These are phyloP conservation scores for Lipomyces starkeyi DNA, from an alignment of 805 yeast genomes.

Conservation along the genomic window DNA sequence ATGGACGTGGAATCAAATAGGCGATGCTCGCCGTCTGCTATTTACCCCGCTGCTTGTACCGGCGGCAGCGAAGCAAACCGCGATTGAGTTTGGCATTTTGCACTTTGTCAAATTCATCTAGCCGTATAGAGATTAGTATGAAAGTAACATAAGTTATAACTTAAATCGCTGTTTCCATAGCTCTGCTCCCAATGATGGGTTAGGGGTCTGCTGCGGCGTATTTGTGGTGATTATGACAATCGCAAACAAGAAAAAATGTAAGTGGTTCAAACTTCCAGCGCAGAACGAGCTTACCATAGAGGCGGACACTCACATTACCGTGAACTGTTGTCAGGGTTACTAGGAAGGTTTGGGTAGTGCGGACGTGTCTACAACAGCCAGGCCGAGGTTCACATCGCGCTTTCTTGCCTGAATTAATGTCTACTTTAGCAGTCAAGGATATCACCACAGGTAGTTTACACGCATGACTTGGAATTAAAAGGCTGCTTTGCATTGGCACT, in stretches of 20 bases:
- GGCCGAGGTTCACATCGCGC: not conserved
- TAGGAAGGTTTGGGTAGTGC: not conserved
- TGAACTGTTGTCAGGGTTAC: not conserved
- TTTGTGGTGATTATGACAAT: too few relatives aligned
- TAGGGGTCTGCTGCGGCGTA: too few relatives aligned
- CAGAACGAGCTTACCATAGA: not conserved
- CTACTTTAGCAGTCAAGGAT: not conserved
- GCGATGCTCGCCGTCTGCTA: not conserved
- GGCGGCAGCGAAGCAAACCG: not conserved
- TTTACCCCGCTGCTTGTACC: not conserved
- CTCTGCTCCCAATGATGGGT: too few relatives aligned
- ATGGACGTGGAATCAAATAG: not conserved
- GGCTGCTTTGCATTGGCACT: not conserved
- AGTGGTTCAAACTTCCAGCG: too few relatives aligned
- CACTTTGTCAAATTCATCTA: too few relatives aligned
- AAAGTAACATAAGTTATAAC: too few relatives aligned
- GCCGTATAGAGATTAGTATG: too few relatives aligned
- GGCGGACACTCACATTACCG: not conserved
- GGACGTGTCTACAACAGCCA: not conserved
- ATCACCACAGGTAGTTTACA: not conserved
- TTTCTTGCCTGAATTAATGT: too few relatives aligned
- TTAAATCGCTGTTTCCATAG: too few relatives aligned
- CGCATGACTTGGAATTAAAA: not conserved
- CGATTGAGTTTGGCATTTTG: too few relatives aligned
- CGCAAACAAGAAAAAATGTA: too few relatives aligned